Base-by-base conservation (phyloP, 148 eudicot genomes). In the Dianthus caryophyllus region DNA sequence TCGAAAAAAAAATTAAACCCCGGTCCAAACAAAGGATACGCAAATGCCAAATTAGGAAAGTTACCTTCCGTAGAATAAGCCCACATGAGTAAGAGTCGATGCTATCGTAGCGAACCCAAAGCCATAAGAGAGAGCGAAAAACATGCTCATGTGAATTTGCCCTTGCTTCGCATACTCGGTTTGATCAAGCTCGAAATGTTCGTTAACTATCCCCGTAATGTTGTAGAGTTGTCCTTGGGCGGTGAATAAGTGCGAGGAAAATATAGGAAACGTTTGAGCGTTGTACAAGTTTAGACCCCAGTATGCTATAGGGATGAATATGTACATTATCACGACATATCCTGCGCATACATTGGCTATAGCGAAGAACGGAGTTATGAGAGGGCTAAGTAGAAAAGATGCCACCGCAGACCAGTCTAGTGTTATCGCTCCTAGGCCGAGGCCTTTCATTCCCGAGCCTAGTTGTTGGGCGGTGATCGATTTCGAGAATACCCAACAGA, bases 31-130 rank as follows among this genome's bases (percentile, higher is more conserved):
- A 17, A 18, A n/a, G 22, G 18, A 22, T 33, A 33, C 3, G 38
- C 7, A 33, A 60, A 36, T 17, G 22, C 21, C 2, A 36, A 33
- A 24, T 53, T 36, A 69, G 43, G 25, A 53, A 24, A 21, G 29
- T 74, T 88, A 88, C 96, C 92, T 88, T 71, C 97, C 97, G 66
- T 91, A 82, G 84, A 91, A 91, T 72, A 82, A 75, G 63, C 72
- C 78, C 13, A 91, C 97, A 76, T 88, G 97, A 31, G 96, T 80
- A 30, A 91, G 76, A 36, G 96, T 91, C 17, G 97, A 57, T 6
- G 97, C 96, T 26, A 91, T 88, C 25, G 97, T 80, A 12, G 97
- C 97, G 44, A 91, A 91, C 43, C 97, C 96, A 72, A 91, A 89
- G 44, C 97, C 97, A 66, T 91, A 91, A 47, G 90, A 85, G 36